Base-by-base conservation (phyloP, 2,329 filamentous ascomycete species). In the Alternaria longipes region DNA sequence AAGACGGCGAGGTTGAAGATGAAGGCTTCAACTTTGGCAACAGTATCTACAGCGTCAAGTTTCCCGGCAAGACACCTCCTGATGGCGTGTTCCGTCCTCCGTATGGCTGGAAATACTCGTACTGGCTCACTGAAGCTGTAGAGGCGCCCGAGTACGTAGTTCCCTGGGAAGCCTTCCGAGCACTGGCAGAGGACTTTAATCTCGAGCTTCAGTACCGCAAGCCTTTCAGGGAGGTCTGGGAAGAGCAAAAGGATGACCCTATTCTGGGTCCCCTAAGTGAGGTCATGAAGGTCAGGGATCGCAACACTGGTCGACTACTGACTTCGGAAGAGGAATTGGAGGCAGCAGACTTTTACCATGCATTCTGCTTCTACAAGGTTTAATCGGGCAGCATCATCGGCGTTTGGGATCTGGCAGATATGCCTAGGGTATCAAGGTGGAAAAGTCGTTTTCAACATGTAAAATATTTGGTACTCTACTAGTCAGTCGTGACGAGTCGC, bases 141-240 rank as follows among this genome's bases (percentile, higher is more conserved):
- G 94, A 98, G 78, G 92, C 94, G 75, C 94, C 95, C 3, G 95
- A 99, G 81, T 99, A 97, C 76, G 94, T 99, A 1, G 95, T 99
- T 1, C 95, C 95, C 0, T 99, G 95, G 94, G 94, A 97, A 78
- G 94, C 93, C 1, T 98, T 99, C 82, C 92, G 95, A 81, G 94
- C 93, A 8, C 83, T 98, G 71, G 95, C 95, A 18, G 94, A 97
- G 76, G 94, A 98, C 76, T 99, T 94, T 84, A 97, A 97, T 71
- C 87, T 99, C 7, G 95, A 99, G 78, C 81, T 98, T 71, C 91
- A 97, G 80, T 99, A 97, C 75, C 91, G 96, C 73, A 94, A 94
- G 79, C 87, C 90, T 0, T 99, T 99, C 77, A 82, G 88, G 41
- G 94, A 98, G 68, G 91, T 99, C 30, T 98, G 94, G 92, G 89